Base-by-base conservation (phyloP, 192 early-diverging fungal genomes). In the Chytriomyces hyalinus region DNA sequence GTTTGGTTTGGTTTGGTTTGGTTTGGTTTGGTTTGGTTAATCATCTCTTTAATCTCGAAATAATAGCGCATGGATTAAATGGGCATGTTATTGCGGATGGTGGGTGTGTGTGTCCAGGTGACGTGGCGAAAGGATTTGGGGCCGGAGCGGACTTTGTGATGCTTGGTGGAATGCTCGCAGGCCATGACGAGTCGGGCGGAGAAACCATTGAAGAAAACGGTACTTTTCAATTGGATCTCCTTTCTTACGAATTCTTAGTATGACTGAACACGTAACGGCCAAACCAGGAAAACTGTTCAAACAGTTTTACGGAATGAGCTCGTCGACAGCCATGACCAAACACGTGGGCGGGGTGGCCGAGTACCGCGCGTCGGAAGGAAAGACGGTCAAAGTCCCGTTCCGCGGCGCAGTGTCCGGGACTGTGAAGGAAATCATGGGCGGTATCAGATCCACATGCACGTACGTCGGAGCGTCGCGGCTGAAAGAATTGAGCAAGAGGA, bases 121-220 rank as follows among this genome's bases (percentile, higher is more conserved):
- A 73, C 63, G 72, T 73, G 8, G 72, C 72, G 17, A 73, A 73
- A 73, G 72, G 72, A 0, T 73, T 73, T 63, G 72, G 72, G 11
- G 72, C 72, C 1, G 72, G 72, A 20, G 72, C 72, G 2, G 72
- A 73, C 45, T 73, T 59, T 46, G 61, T 73, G 6, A 73, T 73
- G 72, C 72, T 73, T 20, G 72, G 72, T 13, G 72, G 72, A 43
- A 73, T 73, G 72, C 45, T 73, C 8, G 72, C 72, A 17, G 61
- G 72, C 15, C 72, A 73, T 59, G 57, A 61, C 9, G 72, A 73
- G 17, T 62, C 59, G 3, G 72, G 72, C 4, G 72, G 72, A 9
- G 72, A 73, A 13, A 63, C 72, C 7, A 73, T 73, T 44, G 59
- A 73, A 73, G 72, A 73, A 46, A 63, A 73, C 26, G 72, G 72